Evolutionary conservation across 2,329 filamentous ascomycete genomes (phyloP).

Genomic region (Alternaria infectoria): DNA sequence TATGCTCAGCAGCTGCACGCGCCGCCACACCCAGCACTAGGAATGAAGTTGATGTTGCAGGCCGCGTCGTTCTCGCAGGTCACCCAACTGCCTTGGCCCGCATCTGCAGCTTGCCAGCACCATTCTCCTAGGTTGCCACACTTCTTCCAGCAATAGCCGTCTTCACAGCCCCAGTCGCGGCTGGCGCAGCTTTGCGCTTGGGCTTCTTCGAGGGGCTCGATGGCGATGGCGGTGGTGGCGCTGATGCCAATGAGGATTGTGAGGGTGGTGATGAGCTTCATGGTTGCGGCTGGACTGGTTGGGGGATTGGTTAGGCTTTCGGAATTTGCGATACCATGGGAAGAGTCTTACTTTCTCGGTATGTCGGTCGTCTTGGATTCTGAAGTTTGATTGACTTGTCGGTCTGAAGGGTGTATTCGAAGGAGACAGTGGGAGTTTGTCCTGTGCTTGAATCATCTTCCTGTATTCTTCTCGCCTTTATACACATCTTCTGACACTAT

Average conservation of each 20-base stretch:
- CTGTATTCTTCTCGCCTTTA: no score
- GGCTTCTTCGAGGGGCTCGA: background rate
- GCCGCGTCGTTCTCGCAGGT: background rate
- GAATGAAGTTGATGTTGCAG: background rate
- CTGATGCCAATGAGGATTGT: background rate
- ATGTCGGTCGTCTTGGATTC: no score
- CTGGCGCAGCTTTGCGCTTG: background rate
- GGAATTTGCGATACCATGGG: background rate
- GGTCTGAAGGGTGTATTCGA: no score
- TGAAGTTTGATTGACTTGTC: no score
- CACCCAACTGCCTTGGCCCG: background rate
- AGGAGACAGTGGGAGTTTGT: no score
- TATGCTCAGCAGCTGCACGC: background rate
- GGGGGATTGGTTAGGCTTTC: background rate
- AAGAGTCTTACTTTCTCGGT: no score
- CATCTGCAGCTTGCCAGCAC: background rate
- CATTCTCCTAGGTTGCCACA: background rate
- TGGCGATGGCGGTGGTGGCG: background rate
- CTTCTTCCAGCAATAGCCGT: background rate
- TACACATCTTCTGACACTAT: no score
- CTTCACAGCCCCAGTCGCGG: background rate
- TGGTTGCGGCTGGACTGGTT: background rate
- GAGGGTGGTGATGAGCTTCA: constrained; percentile 5
- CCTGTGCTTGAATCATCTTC: no score
- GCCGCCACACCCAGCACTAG: background rate